Evolutionary conservation across 164 flowering plant genomes (phyloP).

Genomic region (Stephania japonica): DNA sequence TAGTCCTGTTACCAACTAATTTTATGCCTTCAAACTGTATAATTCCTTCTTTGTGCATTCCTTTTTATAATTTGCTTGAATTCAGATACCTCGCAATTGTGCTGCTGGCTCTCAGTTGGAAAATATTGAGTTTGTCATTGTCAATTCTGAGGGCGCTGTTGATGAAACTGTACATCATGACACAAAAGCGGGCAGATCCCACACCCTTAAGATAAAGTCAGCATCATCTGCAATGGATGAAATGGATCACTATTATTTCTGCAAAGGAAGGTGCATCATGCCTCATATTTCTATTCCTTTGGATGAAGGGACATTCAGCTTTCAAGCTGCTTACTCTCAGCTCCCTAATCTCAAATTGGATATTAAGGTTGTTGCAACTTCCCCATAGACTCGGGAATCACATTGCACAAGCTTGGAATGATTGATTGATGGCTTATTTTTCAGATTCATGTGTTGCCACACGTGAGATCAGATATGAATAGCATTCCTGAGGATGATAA

Average conservation of each 20-base stretch:
- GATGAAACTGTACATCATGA: conserved; percentile 45
- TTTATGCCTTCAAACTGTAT: background rate
- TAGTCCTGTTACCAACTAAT: conserved; percentile 9
- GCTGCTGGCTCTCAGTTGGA: conserved; percentile 45
- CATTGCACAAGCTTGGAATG: background rate
- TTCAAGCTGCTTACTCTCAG: conserved; percentile 48
- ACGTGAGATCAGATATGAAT: conserved; percentile 17
- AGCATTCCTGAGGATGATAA: conserved; percentile 5
- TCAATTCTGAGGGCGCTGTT: conserved; percentile 41
- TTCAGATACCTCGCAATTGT: conserved; percentile 45
- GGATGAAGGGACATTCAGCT: conserved; percentile 33
- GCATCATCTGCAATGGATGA: conserved; percentile 20
- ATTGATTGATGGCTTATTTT: conserved; percentile 2
- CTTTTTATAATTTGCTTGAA: conserved; percentile 1
- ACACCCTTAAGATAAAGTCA: conserved; percentile 40
- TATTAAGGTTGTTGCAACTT: conserved; percentile 33
- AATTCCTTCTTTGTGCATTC: background rate
- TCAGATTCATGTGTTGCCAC: conserved; percentile 31
- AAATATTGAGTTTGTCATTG: conserved; percentile 42
- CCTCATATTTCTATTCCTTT: conserved; percentile 44
- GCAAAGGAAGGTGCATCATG: conserved; percentile 48
- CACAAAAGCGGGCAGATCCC: conserved; percentile 29
- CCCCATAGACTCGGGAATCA: background rate
- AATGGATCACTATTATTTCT: conserved; percentile 35
- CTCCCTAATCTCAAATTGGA: conserved; percentile 40